Base-by-base conservation (phyloP, 108 stramenopile species). In the Nitzschia putrida region DNA sequence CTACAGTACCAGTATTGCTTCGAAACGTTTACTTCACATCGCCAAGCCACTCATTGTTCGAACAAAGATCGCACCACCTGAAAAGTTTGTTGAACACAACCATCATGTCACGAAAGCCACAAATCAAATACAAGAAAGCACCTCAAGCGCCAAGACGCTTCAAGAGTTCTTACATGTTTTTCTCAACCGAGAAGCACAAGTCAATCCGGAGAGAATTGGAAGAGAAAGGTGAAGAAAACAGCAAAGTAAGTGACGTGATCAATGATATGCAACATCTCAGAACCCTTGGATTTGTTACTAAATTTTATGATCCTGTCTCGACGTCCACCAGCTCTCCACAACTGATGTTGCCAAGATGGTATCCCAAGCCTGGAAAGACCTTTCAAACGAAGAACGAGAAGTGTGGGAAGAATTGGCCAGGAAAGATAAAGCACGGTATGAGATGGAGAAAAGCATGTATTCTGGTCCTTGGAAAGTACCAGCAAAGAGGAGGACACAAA, bases 101-200 rank as follows among this genome's bases (percentile, higher is more conserved):
- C 29, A 3, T 4, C 29, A 49, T 49, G 47, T 4, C 34, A 10
- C 43, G 23, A 43, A 63, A 63, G 24, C 23, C 38, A 25, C 72
- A 61, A 38, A 65, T 73, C 45, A 61, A 34, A 34, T 50, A 63
- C 69, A 50, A 65, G 72, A 84, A 81, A 55, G 77, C 77, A 4
- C 80, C 80, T 9, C 80, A 81, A 42, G 83, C 85, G 53, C 85
- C 85, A 12, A 81, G 83, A 37, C 55, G 85, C 11, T 86, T 86
- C 77, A 81, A 81, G 52, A 74, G 72, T 18, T 79, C 77, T 22
- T 86, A 86, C 61, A 86, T 86, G 44, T 81, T 44, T 56, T 86
- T 86, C 67, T 86, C 80, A 42, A 83, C 71, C 34, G 71, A 80
- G 8, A 79, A 81, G 38, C 76, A 77, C 53, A 34, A 42, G 12